Evolutionary conservation across 2,329 filamentous ascomycete species (phyloP), one percentile per base, ranked within the genome.

Genomic region (Fusarium liriodendri): DNA sequence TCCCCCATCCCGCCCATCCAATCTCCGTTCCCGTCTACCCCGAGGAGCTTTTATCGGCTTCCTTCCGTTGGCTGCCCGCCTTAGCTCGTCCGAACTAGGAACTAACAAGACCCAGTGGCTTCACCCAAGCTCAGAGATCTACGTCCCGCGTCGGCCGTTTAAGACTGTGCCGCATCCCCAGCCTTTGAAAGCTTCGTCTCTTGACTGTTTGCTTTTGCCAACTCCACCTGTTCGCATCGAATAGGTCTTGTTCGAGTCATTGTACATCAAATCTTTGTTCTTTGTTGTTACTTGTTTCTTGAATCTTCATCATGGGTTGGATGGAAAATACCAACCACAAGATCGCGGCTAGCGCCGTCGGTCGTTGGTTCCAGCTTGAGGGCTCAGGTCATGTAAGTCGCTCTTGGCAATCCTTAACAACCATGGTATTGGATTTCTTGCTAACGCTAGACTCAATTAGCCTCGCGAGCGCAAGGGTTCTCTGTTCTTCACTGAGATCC

Each of bases 401-500:
- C 33, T 42, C 40, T n/a, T 20, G 20, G n/a, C 32, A 27, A n/a
- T 6, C 27, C 11, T n/a, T 25, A 18, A 22, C 22, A 22, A 18
- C 4, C 33, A 18, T 47, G 52, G 40, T 18, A 11, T 7, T n/a
- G n/a, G n/a, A n/a, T n/a, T 52, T 35, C 8, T 18, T 32, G 37
- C 57, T 70, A 54, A 70, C 27, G 16, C 9, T 20, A 4, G 45
- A 22, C 33, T 7, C 61, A 25, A 67, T 57, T 66, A 94, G 92
- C 89, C 88, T 73, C 89, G 87, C 77, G 92, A 94, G 82, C 90
- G 94, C 62, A 92, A 94, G 80, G 92, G 92, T 25, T 92, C 94
- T 35, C 88, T 88, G 77, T 97, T 97, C 85, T 90, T 94, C 78
- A 97, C 94, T 58, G 95, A 97, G 84, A 86, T 97, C 63, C 92